A percentile compares a stretch with the other conserved stretches of the same genome.
Conservation (phyloP, 192 early-diverging fungal genomes). For the Entomortierella parvispora region DNA sequence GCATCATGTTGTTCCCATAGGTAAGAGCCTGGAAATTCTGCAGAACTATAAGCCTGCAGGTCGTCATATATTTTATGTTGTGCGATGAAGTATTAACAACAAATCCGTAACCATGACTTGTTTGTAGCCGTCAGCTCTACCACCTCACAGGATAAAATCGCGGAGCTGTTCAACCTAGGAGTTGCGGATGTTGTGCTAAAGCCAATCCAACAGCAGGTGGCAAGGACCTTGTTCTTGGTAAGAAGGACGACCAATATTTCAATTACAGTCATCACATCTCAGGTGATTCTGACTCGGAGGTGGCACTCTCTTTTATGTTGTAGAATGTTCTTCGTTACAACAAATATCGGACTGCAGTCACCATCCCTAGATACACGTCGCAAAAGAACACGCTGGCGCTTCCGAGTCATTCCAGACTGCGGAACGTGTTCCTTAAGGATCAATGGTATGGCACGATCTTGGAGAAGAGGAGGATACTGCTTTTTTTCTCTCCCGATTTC, state of each 20-base stretch:
- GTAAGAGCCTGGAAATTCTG: too few relatives aligned
- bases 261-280: too few relatives aligned
- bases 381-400: constrained; percentile 47
- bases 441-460: constrained; percentile 50
- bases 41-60: not conserved
- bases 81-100: not conserved
- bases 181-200: constrained; percentile 66
- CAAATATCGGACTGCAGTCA: constrained; percentile 35
- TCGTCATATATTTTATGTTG: not conserved
- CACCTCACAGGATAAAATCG: constrained; percentile 53
- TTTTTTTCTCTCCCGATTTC: not conserved
- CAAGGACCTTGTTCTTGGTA: constrained; percentile 66
- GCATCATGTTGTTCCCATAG: constrained; percentile 48
- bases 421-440: constrained; percentile 55
- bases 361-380: constrained; percentile 36
- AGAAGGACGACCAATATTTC: too few relatives aligned
- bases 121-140: constrained; percentile 33
- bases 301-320: not conserved
- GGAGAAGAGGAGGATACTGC: too few relatives aligned
- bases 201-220: constrained; percentile 59
- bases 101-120: not conserved
- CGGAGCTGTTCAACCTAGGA: constrained; percentile 60
- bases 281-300: too few relatives aligned
- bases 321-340: constrained; percentile 50
- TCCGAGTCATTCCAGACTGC: constrained; percentile 40